Percentiles rank a stretch among this genome's conserved stretches.
phyloP scores from a whole-genome alignment of 2,329 filamentous ascomycete genomes.

The Ophiocordyceps australis region DNA sequence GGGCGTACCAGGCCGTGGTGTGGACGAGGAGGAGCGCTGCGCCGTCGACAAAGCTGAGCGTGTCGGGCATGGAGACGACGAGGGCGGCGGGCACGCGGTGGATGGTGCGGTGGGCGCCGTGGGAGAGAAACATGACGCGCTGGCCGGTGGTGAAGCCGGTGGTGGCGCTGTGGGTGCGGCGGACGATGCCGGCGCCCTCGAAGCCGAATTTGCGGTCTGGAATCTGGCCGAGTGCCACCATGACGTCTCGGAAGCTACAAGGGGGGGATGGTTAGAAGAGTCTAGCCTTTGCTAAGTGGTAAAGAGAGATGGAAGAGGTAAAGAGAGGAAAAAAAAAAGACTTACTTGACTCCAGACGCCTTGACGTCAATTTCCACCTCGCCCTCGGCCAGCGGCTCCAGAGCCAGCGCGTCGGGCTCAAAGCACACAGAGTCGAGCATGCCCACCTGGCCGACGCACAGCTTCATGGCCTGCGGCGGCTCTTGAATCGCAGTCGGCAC shows the following conservation, averaged over 20 bases:
- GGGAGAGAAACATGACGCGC: background rate
- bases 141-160: background rate
- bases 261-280: too few species aligned
- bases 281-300: background rate
- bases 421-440: slow-evolving; percentile 2
- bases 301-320: background rate
- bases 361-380: slow-evolving; percentile 1
- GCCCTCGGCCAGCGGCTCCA: background rate
- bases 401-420: background rate
- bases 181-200: slow-evolving; percentile 1
- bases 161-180: background rate
- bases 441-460: slow-evolving; percentile 1
- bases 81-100: slow-evolving; percentile 3
- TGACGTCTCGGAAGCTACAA: too few species aligned
- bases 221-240: slow-evolving; percentile 1
- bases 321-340: background rate
- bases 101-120: background rate
- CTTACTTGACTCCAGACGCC: slow-evolving; percentile 1
- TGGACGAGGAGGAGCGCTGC: background rate
- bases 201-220: background rate
- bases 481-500: too few species aligned
- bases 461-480: too few species aligned
- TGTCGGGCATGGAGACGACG: background rate
- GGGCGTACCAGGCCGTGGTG: background rate
- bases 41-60: background rate